Base-by-base conservation (phyloP, 2,329 filamentous ascomycete species). In the Keithomyces neogunnii region DNA sequence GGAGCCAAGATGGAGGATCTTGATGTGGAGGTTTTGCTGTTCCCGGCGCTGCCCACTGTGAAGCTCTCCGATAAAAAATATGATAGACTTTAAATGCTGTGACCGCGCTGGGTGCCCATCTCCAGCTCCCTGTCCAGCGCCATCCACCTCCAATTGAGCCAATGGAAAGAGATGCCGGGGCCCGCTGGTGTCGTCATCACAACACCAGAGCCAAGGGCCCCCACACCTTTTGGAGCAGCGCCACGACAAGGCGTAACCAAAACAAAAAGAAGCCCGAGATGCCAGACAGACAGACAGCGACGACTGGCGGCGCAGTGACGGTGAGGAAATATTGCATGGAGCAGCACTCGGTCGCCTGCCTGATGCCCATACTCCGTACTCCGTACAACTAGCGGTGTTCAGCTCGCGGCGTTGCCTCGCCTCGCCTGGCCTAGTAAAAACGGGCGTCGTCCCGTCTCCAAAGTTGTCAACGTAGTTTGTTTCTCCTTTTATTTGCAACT, bases 141-240 rank as follows among this genome's bases (percentile, higher is more conserved):
- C 19, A 33, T 53, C n/a, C 13, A 31, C 31, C 28, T 26, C n/a
- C 9, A 30, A 45, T 31, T 7, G 33, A 33, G 11, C 49, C 46
- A 46, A 51, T 52, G 13, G 38, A 10, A 35, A 29, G 19, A 2
- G 28, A n/a, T 19, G 30, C 26, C 33, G 10, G 46, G 19, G 8
- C 31, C 36, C 32, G 43, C 49, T 9, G 10, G 55, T 57, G 57
- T 59, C 57, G 57, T 59, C 57, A 59, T 59, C 49, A 40, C 49
- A 19, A 11, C 33, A 26, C 38, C n/a, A 40, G 11, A 32, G 30
- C 35, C 49, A 6, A 36, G 40, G 26, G 32, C 45, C 52, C 51
- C 51, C 55, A 50, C 51, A 46, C 48, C 48, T 19, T 19, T 40
- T 35, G 35, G 36, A 35, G 48, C 48, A 28, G 48, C 51, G 48